Percentiles rank a stretch among this genome's conserved stretches.
phyloP scores from a whole-genome alignment of 73 alveolate species.

The Paramecium bursaria region DNA sequence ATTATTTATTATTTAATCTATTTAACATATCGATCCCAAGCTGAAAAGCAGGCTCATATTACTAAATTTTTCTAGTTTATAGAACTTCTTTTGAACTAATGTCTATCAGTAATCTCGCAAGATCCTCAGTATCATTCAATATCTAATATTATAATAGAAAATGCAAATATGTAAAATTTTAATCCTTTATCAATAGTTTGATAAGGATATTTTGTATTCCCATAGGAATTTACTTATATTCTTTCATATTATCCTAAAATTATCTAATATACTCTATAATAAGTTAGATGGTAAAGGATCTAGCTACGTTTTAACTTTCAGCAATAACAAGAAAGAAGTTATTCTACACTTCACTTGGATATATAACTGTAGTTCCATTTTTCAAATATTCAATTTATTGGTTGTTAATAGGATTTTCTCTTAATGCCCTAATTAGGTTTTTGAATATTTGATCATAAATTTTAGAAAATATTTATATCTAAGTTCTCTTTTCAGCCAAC shows the following conservation, averaged over 20 bases:
- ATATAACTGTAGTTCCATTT: slow-evolving; percentile 13
- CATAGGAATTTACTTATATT: neutral
- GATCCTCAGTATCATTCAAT: slow-evolving; percentile 2
- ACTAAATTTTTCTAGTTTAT: neutral
- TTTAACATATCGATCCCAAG: slow-evolving; percentile 27
- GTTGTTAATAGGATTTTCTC: neutral
- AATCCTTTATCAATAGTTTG: slow-evolving; percentile 2
- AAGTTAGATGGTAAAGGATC: neutral
- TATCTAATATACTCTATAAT: slow-evolving; percentile 26
- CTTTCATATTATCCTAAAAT: neutral
- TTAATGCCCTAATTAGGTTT: neutral
- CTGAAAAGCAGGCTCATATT: slow-evolving; percentile 33
- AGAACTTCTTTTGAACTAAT: slow-evolving; percentile 32
- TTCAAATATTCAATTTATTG: neutral
- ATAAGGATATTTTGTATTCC: slow-evolving; percentile 25
- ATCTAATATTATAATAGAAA: slow-evolving; percentile 26
- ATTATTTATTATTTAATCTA: slow-evolving; percentile 12
- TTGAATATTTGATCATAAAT: neutral
- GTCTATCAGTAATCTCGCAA: slow-evolving; percentile 37
- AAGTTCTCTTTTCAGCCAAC: neutral
- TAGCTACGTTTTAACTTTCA: neutral
- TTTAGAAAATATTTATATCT: neutral
- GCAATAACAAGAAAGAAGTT: neutral
- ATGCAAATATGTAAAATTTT: slow-evolving; percentile 19
- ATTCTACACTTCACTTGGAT: neutral